These are phyloP conservation scores for Flaveria brownii DNA, from an alignment of 129 eudicot genomes.

Conservation along the genomic window DNA sequence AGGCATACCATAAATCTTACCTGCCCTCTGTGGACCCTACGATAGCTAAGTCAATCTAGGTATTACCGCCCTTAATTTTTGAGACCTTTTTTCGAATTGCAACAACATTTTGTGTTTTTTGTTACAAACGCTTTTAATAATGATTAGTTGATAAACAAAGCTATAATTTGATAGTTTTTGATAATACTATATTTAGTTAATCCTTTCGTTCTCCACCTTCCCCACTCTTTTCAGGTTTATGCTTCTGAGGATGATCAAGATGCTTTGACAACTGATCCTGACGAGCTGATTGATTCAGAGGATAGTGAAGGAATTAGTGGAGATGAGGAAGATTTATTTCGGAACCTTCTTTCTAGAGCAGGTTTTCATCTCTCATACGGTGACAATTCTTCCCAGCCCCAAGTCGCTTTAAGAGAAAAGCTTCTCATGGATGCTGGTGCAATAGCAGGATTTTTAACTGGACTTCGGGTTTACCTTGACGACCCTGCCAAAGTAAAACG, in stretches of 20 bases:
- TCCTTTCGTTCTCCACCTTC: background rate
- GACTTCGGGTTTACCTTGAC: constrained; percentile 97
- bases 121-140: background rate
- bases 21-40: background rate
- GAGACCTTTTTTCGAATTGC: background rate
- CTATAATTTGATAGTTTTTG: background rate
- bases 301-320: constrained; percentile 95
- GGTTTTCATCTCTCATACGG: constrained; percentile 89
- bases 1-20: constrained; percentile 3
- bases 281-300: constrained; percentile 94
- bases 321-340: constrained; percentile 89
- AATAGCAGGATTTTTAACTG: constrained; percentile 88
- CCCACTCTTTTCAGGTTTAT: constrained; percentile 49
- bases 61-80: background rate
- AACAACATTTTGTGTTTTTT: background rate
- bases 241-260: constrained; percentile 99
- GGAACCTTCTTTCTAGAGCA: constrained; percentile 93
- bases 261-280: constrained; percentile 95
- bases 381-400: constrained; percentile 92
- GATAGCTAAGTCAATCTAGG: background rate
- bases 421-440: constrained; percentile 99
- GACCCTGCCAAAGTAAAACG: constrained; percentile 97
- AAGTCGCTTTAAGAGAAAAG: constrained; percentile 94
- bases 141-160: background rate
- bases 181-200: background rate